Percentiles rank a stretch among this genome's conserved stretches.
phyloP scores from a whole-genome alignment of 2,329 filamentous ascomycete species.

The Eutypella sp. region DNA sequence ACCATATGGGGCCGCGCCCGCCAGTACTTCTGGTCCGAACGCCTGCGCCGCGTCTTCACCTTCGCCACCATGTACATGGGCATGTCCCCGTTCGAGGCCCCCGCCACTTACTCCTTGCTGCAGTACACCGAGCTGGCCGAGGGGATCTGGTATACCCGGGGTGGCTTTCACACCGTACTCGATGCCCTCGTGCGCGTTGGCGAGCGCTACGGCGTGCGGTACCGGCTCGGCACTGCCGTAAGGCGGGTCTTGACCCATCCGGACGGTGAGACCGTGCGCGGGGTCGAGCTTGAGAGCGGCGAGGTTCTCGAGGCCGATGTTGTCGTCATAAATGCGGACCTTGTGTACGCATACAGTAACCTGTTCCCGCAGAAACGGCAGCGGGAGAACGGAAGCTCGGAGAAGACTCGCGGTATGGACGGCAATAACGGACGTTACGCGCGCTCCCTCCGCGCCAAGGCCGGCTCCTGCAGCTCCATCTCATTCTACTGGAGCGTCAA shows the following conservation, averaged over 20 bases:
- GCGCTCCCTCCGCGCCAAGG: constrained; percentile 38
- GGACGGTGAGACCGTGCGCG: constrained; percentile 49
- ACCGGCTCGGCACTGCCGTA: constrained; percentile 55
- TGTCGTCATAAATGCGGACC: constrained; percentile 67
- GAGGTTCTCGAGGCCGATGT: constrained; percentile 58
- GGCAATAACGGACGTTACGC: constrained; percentile 30
- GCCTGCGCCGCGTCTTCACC: constrained; percentile 65
- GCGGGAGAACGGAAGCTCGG: neutral
- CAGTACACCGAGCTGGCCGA: constrained; percentile 73
- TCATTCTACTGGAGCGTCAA: constrained; percentile 72
- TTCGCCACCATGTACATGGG: constrained; percentile 83
- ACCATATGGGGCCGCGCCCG: constrained; percentile 62
- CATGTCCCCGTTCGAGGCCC: constrained; percentile 72
- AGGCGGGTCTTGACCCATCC: constrained; percentile 46
- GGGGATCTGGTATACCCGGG: constrained; percentile 70
- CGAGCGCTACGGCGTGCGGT: constrained; percentile 56
- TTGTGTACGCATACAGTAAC: constrained; percentile 70
- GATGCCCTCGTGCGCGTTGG: constrained; percentile 61
- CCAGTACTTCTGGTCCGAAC: constrained; percentile 65
- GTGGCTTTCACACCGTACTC: constrained; percentile 64
- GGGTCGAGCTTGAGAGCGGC: constrained; percentile 55
- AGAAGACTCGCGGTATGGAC: constrained; percentile 14
- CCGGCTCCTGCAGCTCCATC: constrained; percentile 66
- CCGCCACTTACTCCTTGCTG: constrained; percentile 66
- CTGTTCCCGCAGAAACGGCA: constrained; percentile 48